Evolutionary conservation across 345 rosid species (phyloP).

Genomic region (Moricandia arvensis): DNA sequence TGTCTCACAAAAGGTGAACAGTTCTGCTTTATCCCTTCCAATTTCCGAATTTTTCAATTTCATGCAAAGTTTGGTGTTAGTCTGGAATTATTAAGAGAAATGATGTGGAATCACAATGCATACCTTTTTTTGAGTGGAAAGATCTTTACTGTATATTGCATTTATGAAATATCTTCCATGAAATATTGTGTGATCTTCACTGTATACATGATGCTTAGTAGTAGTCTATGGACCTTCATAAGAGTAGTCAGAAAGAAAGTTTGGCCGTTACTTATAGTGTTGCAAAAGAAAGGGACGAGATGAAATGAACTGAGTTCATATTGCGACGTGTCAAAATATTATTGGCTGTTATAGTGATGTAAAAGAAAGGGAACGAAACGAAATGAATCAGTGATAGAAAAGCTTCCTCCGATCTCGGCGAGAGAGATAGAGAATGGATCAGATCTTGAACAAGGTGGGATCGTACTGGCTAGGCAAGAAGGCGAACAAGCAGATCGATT

Average conservation of each 20-base stretch:
- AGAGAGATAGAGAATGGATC: conserved; percentile 58
- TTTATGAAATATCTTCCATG: no score
- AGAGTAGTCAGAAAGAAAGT: background rate
- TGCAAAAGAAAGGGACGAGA: background rate
- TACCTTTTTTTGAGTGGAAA: background rate
- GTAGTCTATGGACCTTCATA: no score
- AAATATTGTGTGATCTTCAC: no score
- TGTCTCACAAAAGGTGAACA: no score
- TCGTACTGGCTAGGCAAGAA: conserved; percentile 75
- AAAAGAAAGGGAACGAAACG: background rate
- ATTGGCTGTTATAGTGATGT: background rate
- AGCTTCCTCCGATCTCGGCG: conserved; percentile 21
- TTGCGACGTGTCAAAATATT: background rate
- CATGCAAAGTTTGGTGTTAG: no score
- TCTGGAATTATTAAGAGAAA: no score
- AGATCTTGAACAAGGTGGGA: conserved; percentile 84
- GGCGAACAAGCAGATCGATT: conserved; percentile 79
- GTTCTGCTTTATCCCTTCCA: no score
- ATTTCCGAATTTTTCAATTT: no score
- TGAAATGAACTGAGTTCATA: background rate
- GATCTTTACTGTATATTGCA: background rate
- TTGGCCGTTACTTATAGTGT: background rate
- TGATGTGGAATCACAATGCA: no score
- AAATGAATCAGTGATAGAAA: background rate
- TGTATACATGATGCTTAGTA: no score